Base-by-base conservation (phyloP, 805 yeast genomes). In the Yamadazyma olivae region DNA sequence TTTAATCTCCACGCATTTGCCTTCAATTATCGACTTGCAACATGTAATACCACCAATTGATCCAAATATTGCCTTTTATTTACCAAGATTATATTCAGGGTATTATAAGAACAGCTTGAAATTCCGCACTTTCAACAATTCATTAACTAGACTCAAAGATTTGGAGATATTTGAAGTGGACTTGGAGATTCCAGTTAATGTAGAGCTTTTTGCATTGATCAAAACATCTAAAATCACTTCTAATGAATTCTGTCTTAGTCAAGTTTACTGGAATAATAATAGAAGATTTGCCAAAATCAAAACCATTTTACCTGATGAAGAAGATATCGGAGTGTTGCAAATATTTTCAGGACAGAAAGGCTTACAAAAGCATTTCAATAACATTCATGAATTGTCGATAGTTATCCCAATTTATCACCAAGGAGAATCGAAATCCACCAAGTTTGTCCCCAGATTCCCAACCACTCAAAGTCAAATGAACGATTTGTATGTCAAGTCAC, bases 31-130 rank as follows among this genome's bases (percentile, higher is more conserved):
- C 28, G 82, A 77, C 41, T 82, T 85, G 45, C 99, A 93, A 58
- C 96, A 86, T 60, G 76, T 91, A 15, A 71, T 77, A 20, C 98
- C 97, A 3, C 86, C 95, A 3, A 64, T 91, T 42, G 90, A 86
- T 43, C 83, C 84, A 23, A 71, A 78, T 45, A 77, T 83, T 16
- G 90, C 93, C 12, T 70, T 87, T 40, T 77, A 88, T 30, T 65
- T 91, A 32, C 99, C 99, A 0, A 74, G 95, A 20, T 77, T 83
- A n/a, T 85, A 88, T 51, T 90, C 96, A 0, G 83, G 87, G 0
- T 88, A 83, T 50, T 77, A 83, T 56, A 67, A 64, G 26, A 75
- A 79, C 51, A 67, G 71, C 2, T 55, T 91, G 27, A 67, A 69
- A 40, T 70, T 89, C 35, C 39, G 53, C 35, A 81, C 79, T 54